Conservation (phyloP, 2,329 filamentous ascomycete genomes). For the Lasiodiplodia theobromae region DNA sequence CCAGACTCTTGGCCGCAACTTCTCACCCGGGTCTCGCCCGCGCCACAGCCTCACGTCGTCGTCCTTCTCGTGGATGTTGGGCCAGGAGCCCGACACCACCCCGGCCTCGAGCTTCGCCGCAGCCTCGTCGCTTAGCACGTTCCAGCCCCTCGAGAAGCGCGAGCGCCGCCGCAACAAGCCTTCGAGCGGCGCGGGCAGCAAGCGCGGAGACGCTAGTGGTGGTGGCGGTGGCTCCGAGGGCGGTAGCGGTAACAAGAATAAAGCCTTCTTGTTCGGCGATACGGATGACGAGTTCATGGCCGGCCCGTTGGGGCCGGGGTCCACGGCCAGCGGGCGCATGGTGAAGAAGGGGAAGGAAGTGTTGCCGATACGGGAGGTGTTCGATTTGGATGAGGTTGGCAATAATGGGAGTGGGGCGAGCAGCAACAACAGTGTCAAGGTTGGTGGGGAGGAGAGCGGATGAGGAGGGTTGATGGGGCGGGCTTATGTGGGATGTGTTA, state of each 20-base stretch:
- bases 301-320: constrained; percentile 28
- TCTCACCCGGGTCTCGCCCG: constrained; percentile 50
- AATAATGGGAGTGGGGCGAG: constrained; percentile 1
- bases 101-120: constrained; percentile 39
- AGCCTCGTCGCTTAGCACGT: constrained; percentile 29
- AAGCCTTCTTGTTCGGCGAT: constrained; percentile 49
- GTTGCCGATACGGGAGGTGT: constrained; percentile 44
- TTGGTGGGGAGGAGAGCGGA: neutral
- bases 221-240: neutral
- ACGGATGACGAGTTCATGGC: constrained; percentile 44
- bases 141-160: constrained; percentile 24
- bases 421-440: neutral
- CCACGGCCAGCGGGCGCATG: constrained; percentile 34
- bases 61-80: constrained; percentile 80
- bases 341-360: constrained; percentile 33
- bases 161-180: constrained; percentile 27
- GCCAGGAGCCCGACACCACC: constrained; percentile 38
- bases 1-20: constrained; percentile 9
- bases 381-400: constrained; percentile 42
- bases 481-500: neutral
- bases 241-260: constrained; percentile 7
- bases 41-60: constrained; percentile 75
- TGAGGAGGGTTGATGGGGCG: neutral
- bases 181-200: neutral
- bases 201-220: neutral